A percentile compares a stretch with the other conserved stretches of the same genome.
Evolutionary conservation across 306 rosid genomes (phyloP).

Genomic region (Citrullus amarus): DNA sequence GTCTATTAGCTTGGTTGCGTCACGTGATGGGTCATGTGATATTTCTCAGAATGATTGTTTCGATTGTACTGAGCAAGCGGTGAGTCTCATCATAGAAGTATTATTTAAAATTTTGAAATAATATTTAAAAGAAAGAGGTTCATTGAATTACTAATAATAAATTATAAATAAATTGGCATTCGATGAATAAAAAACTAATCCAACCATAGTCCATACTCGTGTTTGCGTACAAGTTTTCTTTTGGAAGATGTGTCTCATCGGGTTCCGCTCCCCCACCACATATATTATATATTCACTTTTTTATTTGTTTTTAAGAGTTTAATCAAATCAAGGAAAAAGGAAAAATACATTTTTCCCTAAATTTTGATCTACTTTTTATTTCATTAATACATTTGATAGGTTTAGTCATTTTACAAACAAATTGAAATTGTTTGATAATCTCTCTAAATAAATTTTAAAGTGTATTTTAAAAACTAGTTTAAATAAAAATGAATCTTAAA

Average conservation of each 20-base stretch:
- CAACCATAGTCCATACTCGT: conserved; percentile 30
- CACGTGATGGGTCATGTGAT: background rate
- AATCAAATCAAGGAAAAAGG: background rate
- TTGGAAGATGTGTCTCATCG: conserved; percentile 44
- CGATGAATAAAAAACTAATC: conserved; percentile 40
- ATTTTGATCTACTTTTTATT: too few relatives aligned
- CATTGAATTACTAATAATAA: conserved; percentile 44
- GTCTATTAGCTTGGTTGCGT: background rate
- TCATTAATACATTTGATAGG: too few relatives aligned
- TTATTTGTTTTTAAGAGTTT: background rate
- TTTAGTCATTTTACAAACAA: too few relatives aligned
- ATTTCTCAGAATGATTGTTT: too few relatives aligned
- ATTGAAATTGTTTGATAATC: too few relatives aligned
- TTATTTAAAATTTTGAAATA: background rate
- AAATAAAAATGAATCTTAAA: too few relatives aligned
- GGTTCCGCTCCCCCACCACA: conserved; percentile 17
- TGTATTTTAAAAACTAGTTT: too few relatives aligned
- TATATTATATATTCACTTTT: too few relatives aligned
- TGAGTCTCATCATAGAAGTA: background rate
- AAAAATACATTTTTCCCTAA: too few relatives aligned
- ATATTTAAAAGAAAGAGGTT: background rate
- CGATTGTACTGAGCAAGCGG: background rate
- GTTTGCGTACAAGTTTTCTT: conserved; percentile 27
- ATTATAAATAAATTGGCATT: conserved; percentile 11
- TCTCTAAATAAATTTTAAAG: too few relatives aligned